Conservation (phyloP, 2,329 filamentous ascomycete genomes). For the Fusarium equiseti region DNA sequence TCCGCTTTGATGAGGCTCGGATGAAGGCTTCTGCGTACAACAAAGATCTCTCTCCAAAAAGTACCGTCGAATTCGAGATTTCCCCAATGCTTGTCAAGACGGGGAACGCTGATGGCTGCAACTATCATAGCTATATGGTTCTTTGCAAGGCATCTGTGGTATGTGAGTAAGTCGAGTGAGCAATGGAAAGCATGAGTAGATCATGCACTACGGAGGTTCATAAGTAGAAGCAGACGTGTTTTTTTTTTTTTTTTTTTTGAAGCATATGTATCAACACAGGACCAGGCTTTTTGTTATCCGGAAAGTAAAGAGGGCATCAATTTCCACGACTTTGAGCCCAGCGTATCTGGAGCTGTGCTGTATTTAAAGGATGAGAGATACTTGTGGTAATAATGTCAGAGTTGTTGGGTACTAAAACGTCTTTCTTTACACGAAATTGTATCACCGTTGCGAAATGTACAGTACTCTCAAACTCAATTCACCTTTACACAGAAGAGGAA, state of each 20-base stretch:
- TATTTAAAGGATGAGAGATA: background rate
- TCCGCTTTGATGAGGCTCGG: rapidly evolving
- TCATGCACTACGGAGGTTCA: rapidly evolving
- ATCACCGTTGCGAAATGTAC: background rate
- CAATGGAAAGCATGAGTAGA: background rate
- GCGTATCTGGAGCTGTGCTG: too few relatives aligned
- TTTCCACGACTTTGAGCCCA: too few relatives aligned
- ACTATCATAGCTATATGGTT: slow-evolving; percentile 2
- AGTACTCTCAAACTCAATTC: background rate
- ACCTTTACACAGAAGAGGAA: slow-evolving; percentile 33
- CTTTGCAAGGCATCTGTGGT: slow-evolving; percentile 4
- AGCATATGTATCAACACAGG: background rate
- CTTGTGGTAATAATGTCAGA: background rate
- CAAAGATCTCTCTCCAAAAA: background rate
- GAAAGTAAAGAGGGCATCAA: background rate
- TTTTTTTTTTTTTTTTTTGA: too few relatives aligned
- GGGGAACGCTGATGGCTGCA: slow-evolving; percentile 9
- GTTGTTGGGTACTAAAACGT: background rate
- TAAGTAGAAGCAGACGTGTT: too few relatives aligned
- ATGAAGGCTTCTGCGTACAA: background rate
- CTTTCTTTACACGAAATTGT: background rate
- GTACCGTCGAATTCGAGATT: background rate
- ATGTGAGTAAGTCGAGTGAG: background rate
- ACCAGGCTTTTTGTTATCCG: background rate
- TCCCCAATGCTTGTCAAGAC: slow-evolving; percentile 6